phyloP scores from a whole-genome alignment of 2,329 filamentous ascomycete genomes.

The Aureobasidium musti region DNA sequence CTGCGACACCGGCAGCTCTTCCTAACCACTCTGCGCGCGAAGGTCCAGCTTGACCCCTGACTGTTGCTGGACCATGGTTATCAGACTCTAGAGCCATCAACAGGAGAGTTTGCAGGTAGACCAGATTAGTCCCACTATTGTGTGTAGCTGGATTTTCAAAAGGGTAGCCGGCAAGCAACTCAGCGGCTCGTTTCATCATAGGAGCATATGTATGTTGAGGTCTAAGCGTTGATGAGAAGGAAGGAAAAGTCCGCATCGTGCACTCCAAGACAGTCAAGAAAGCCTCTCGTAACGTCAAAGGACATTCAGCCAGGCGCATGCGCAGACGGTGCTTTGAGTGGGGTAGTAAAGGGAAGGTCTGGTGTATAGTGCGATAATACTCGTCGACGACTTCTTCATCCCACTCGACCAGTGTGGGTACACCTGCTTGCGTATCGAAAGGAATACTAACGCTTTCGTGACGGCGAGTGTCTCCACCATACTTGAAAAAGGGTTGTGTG shows the following conservation, averaged over 20 bases:
- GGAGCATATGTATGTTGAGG: conserved; percentile 42
- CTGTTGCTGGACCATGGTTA: conserved; percentile 53
- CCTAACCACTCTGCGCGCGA: conserved; percentile 61
- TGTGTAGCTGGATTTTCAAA: conserved; percentile 49
- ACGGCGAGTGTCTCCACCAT: conserved; percentile 36
- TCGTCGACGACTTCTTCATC: conserved; percentile 50
- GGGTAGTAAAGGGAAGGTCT: conserved; percentile 66
- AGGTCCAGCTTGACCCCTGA: conserved; percentile 50
- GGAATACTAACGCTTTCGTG: conserved; percentile 37
- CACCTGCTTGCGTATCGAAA: conserved; percentile 35
- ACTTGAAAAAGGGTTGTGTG: conserved; percentile 40
- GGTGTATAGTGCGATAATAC: conserved; percentile 66
- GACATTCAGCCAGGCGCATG: conserved; percentile 59
- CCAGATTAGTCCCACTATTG: conserved; percentile 48
- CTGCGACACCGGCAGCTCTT: conserved; percentile 65
- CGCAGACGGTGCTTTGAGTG: conserved; percentile 59
- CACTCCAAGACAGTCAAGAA: conserved; percentile 65
- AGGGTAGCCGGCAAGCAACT: conserved; percentile 49
- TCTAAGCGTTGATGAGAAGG: conserved; percentile 40
- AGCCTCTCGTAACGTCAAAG: conserved; percentile 60
- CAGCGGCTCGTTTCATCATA: conserved; percentile 47
- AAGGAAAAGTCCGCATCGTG: conserved; percentile 58
- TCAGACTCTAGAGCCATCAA: conserved; percentile 68
- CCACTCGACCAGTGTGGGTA: conserved; percentile 45
- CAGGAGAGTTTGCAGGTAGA: conserved; percentile 67